Conservation (phyloP, 345 rosid genomes). For the Lagerstroemia speciosa region DNA sequence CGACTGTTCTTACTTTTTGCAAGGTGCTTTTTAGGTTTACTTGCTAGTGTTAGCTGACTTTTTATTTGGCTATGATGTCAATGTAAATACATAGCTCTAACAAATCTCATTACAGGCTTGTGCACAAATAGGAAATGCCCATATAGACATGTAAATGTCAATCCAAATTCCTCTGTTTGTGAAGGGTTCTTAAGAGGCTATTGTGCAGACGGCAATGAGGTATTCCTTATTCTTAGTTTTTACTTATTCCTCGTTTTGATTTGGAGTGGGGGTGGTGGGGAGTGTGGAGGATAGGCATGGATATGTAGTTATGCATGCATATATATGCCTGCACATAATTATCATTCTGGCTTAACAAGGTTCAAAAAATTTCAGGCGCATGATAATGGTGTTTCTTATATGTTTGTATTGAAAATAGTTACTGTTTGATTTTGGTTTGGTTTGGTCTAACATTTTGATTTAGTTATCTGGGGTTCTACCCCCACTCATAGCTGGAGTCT, state of each 20-base stretch:
- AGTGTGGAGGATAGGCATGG: too few relatives aligned
- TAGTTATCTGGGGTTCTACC: not conserved
- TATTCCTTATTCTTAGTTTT: conserved; percentile 17
- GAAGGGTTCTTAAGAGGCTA: conserved; percentile 87
- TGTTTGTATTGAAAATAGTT: not conserved
- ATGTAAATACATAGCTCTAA: conserved; percentile 12
- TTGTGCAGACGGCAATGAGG: conserved; percentile 90
- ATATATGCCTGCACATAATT: not conserved
- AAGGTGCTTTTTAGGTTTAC: conserved; percentile 38
- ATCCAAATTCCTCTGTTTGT: conserved; percentile 69
- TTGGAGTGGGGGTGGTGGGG: too few relatives aligned
- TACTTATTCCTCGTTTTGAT: not conserved
- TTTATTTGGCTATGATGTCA: conserved; percentile 4
- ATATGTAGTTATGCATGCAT: too few relatives aligned
- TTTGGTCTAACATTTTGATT: not conserved
- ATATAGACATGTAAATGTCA: conserved; percentile 89
- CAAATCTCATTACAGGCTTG: conserved; percentile 46
- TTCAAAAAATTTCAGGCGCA: not conserved
- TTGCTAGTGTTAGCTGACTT: not conserved
- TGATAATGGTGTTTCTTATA: not conserved
- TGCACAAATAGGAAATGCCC: conserved; percentile 77
- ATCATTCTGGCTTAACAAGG: not conserved
- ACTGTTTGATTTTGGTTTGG: too few relatives aligned
- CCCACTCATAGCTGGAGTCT: not conserved
- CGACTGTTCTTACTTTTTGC: conserved; percentile 86